A percentile compares a stretch with the other conserved stretches of the same genome.
phyloP scores from a whole-genome alignment of 2,329 filamentous ascomycete species.

The Coccinonectria pachysandricola region DNA sequence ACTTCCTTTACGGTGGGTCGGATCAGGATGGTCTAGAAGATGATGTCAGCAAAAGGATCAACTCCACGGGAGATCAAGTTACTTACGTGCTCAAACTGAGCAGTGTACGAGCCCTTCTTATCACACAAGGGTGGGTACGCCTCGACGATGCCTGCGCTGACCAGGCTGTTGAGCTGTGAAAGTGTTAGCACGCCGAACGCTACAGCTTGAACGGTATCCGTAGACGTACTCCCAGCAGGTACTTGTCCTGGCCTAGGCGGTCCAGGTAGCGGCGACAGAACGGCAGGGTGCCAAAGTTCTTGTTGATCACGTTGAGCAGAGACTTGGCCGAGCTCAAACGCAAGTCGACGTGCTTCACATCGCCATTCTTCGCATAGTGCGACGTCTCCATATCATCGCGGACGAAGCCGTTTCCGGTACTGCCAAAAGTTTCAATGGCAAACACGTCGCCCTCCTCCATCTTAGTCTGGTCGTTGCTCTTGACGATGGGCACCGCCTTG shows the following conservation, averaged over 20 bases:
- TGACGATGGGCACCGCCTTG: slow-evolving; percentile 91
- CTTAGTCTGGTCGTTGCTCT: slow-evolving; percentile 77
- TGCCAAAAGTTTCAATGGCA: slow-evolving; percentile 92
- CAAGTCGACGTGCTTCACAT: slow-evolving; percentile 66
- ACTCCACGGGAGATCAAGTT: not conserved
- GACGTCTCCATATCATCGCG: slow-evolving; percentile 82
- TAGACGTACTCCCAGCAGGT: slow-evolving; percentile 66
- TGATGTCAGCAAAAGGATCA: not conserved
- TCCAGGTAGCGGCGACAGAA: slow-evolving; percentile 89
- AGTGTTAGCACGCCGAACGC: slow-evolving; percentile 3
- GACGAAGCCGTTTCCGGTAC: slow-evolving; percentile 81
- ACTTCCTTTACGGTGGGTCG: slow-evolving; percentile 78
- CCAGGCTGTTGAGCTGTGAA: slow-evolving; percentile 69
- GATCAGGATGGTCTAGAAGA: slow-evolving; percentile 58
- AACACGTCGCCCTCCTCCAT: slow-evolving; percentile 98
- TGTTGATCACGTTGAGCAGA: slow-evolving; percentile 80
- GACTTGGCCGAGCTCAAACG: slow-evolving; percentile 75
- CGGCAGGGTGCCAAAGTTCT: slow-evolving; percentile 89
- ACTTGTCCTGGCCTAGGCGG: slow-evolving; percentile 88
- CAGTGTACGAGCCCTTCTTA: slow-evolving; percentile 89
- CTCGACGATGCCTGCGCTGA: slow-evolving; percentile 75
- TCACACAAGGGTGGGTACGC: slow-evolving; percentile 83
- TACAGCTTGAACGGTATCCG: slow-evolving; percentile 11
- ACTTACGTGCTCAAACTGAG: slow-evolving; percentile 88
- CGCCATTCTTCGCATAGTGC: slow-evolving; percentile 69